Evolutionary conservation across 2,329 filamentous ascomycete genomes (phyloP).

Genomic region (Fusarium siculi): DNA sequence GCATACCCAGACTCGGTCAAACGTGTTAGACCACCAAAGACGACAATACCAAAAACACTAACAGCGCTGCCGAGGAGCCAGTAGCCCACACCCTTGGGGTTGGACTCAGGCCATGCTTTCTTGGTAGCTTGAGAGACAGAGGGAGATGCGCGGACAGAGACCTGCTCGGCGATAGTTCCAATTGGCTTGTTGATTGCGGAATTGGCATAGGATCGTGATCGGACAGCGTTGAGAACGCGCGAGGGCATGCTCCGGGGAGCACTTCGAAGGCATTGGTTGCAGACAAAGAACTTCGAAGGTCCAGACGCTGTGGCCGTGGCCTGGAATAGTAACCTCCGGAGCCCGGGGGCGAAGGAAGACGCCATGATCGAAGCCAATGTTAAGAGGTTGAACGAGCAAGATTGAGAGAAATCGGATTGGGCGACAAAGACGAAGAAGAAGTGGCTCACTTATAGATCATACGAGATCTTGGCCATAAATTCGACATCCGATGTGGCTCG

Average conservation of each 20-base stretch:
- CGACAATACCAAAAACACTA: constrained; percentile 95
- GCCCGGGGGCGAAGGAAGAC: constrained; percentile 54
- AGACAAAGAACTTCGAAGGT: constrained; percentile 55
- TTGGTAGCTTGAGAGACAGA: constrained; percentile 44
- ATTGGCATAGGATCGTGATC: constrained; percentile 53
- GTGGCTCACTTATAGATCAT: constrained; percentile 33
- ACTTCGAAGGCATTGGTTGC: constrained; percentile 61
- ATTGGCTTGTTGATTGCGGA: constrained; percentile 46
- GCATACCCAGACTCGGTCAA: constrained; percentile 93
- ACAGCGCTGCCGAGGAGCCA: constrained; percentile 93
- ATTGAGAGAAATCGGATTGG: constrained; percentile 8
- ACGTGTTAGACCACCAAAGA: constrained; percentile 92
- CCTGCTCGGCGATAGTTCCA: constrained; percentile 42
- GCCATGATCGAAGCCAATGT: constrained; percentile 52
- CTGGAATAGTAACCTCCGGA: constrained; percentile 55
- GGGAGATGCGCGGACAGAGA: constrained; percentile 38
- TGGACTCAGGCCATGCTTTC: constrained; percentile 68
- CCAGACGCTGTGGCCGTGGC: constrained; percentile 45
- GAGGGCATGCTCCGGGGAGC: constrained; percentile 49
- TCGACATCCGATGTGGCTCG: constrained; percentile 37
- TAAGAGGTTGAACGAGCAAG: constrained; percentile 9
- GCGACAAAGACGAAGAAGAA: neutral
- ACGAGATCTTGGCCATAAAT: constrained; percentile 30
- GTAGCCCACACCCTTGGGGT: constrained; percentile 82
- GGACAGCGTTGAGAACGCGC: constrained; percentile 53